Conservation (phyloP, 176 grass and related monocot genomes). For the Pharus latifolius region DNA sequence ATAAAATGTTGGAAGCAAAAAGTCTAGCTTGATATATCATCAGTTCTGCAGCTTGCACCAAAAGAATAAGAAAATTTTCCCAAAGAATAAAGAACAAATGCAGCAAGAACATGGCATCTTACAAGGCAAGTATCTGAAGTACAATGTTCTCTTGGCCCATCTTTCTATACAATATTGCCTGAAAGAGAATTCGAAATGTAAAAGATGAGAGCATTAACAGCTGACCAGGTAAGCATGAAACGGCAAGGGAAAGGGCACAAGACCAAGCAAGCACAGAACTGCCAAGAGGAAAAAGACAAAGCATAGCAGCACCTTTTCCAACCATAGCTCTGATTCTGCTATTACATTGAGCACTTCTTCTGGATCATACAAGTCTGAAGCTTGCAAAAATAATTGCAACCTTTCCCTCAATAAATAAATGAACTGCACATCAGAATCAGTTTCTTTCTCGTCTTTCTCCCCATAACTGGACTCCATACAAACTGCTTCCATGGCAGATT, state of each 20-base stretch:
- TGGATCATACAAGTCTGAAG: slow-evolving; percentile 91
- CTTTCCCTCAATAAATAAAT: slow-evolving; percentile 62
- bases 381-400: slow-evolving; percentile 90
- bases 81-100: slow-evolving; percentile 10
- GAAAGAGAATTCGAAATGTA: slow-evolving; percentile 16
- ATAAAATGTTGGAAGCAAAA: background rate
- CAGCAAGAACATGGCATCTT: slow-evolving; percentile 26
- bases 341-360: slow-evolving; percentile 91
- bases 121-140: slow-evolving; percentile 98
- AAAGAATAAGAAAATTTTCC: background rate
- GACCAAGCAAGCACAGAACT: background rate
- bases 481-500: slow-evolving; percentile 60
- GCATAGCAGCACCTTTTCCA: slow-evolving; percentile 65
- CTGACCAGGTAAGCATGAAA: background rate
- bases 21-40: background rate
- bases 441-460: slow-evolving; percentile 24
- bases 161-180: slow-evolving; percentile 97
- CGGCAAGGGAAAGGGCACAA: background rate
- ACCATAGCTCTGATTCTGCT: slow-evolving; percentile 86
- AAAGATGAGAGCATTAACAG: background rate
- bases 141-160: slow-evolving; percentile 99
- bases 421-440: slow-evolving; percentile 22
- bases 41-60: background rate
- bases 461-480: slow-evolving; percentile 19
- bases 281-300: background rate